Percentiles rank a stretch among this genome's conserved stretches.
Conservation (phyloP, 2,329 filamentous ascomycete species). For the Penicillium polonicum region DNA sequence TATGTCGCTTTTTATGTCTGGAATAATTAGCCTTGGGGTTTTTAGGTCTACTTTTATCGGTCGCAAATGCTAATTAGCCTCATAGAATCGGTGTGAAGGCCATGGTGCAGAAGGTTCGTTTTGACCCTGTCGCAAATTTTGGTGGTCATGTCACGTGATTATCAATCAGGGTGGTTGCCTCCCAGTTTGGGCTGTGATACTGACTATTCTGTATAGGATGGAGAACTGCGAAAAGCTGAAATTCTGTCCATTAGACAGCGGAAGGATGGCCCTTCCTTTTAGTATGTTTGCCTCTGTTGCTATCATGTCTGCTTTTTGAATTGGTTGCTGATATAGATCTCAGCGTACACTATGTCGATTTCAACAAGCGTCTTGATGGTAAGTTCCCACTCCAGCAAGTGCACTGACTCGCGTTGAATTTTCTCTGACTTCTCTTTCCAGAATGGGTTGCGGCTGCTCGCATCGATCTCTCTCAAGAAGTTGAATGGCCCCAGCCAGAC, state of each 20-base stretch:
- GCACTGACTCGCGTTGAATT: background rate
- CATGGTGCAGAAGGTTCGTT: conserved; percentile 66
- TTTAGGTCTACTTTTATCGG: conserved; percentile 30
- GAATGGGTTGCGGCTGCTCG: conserved; percentile 86
- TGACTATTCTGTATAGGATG: conserved; percentile 55
- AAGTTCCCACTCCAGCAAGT: conserved; percentile 14
- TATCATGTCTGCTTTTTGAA: background rate
- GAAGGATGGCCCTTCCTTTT: conserved; percentile 84
- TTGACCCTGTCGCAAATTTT: conserved; percentile 18
- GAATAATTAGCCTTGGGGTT: conserved; percentile 7
- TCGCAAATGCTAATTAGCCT: conserved; percentile 34
- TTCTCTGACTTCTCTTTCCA: conserved; percentile 47
- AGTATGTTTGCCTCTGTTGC: conserved; percentile 46
- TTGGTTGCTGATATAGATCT: conserved; percentile 19
- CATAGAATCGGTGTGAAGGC: conserved; percentile 64
- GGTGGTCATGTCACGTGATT: conserved; percentile 34
- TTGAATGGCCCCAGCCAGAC: conserved; percentile 93
- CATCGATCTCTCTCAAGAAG: conserved; percentile 83
- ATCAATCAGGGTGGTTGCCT: background rate
- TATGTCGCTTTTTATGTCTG: conserved; percentile 45
- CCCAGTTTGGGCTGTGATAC: background rate
- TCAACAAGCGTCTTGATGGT: conserved; percentile 80
- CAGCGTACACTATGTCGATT: conserved; percentile 91
- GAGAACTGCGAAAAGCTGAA: conserved; percentile 84
- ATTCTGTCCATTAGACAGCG: conserved; percentile 92